Evolutionary conservation across 2,329 filamentous ascomycete species (phyloP), one percentile per base, ranked within the genome.

Genomic region (Simplicillium sp.): DNA sequence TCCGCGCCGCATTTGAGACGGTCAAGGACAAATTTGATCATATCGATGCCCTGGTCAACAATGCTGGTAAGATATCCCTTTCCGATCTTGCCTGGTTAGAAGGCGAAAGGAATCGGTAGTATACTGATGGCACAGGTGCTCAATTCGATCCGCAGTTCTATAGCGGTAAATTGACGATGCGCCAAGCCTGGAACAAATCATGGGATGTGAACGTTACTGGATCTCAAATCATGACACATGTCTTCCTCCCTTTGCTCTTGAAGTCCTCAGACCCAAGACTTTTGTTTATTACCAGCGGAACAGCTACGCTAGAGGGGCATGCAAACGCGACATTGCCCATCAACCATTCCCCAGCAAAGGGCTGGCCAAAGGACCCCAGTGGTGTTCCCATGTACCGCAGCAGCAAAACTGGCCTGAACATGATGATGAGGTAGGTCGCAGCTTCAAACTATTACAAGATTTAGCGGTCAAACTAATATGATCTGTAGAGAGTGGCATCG

Each of bases 121-220:
- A 16, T n/a, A 34, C 12, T 6, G 28, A 29, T 33, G 9, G 29
- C 4, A n/a, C 44, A 59, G 62, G 66, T 17, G 62, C 54, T 16
- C 48, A 49, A 13, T 67, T 67, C 48, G 69, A 75, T 44, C 12
- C 13, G 8, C 46, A 62, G n/a, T 34, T 43, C n/a, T 11, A 32
- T 1, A 42, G 40, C 29, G 37, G 51, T 44, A 45, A 51, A 41
- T 51, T 50, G 12, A 47, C 44, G 1, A 43, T 63, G 31, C 64
- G 70, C 14, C 59, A 67, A 37, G 52, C 51, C 33, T 68, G 61
- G 50, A 66, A 65, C 44, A 56, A 61, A 25, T 54, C 64, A 13
- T 73, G 60, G 52, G 58, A 70, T 37, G 56, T 68, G 43, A 75
- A 75, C 49, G 62, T 67, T 3, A 51, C 66, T 0, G 64, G 70